phyloP scores from a whole-genome alignment of 2,329 filamentous ascomycete species.

The Clonostachys byssicola region DNA sequence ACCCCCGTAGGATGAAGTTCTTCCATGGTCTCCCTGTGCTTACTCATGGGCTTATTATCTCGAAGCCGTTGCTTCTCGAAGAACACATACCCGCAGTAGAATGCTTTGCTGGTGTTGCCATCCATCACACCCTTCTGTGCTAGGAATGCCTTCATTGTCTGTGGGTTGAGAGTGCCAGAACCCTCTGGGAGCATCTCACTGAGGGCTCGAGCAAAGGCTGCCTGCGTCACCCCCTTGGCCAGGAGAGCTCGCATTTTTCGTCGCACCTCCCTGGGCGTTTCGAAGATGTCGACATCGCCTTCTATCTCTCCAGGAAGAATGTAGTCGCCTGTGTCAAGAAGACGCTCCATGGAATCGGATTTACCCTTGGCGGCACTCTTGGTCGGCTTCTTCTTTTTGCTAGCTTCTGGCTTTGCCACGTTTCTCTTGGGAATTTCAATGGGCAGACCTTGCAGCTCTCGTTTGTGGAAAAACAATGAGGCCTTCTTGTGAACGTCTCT shows the following conservation, averaged over 20 bases:
- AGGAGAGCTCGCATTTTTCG: conserved; percentile 50
- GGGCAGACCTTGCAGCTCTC: background rate
- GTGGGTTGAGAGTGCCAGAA: conserved; percentile 30
- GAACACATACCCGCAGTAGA: conserved; percentile 51
- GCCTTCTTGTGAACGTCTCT: too few relatives aligned
- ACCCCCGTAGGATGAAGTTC: background rate
- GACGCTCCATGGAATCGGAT: conserved; percentile 1
- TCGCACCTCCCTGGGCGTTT: conserved; percentile 54
- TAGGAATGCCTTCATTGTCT: conserved; percentile 44
- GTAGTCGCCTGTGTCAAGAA: conserved; percentile 35
- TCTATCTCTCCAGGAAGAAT: conserved; percentile 40
- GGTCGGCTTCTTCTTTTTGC: too few relatives aligned
- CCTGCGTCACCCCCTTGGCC: conserved; percentile 39
- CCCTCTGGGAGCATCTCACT: conserved; percentile 30
- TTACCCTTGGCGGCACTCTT: too few relatives aligned
- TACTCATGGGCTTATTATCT: conserved; percentile 44
- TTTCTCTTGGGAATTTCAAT: background rate
- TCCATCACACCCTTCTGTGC: conserved; percentile 38
- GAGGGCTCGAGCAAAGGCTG: conserved; percentile 44
- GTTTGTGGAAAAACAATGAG: background rate
- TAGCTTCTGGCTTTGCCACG: too few relatives aligned
- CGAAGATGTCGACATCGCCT: conserved; percentile 42
- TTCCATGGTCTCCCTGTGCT: conserved; percentile 49
- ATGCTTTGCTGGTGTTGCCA: conserved; percentile 43
- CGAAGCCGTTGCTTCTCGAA: conserved; percentile 55